Percentiles rank a stretch among this genome's conserved stretches.
These are phyloP conservation scores for Parsonsia alboflavescens DNA, from an alignment of 257 asterid species.

Conservation along the genomic window DNA sequence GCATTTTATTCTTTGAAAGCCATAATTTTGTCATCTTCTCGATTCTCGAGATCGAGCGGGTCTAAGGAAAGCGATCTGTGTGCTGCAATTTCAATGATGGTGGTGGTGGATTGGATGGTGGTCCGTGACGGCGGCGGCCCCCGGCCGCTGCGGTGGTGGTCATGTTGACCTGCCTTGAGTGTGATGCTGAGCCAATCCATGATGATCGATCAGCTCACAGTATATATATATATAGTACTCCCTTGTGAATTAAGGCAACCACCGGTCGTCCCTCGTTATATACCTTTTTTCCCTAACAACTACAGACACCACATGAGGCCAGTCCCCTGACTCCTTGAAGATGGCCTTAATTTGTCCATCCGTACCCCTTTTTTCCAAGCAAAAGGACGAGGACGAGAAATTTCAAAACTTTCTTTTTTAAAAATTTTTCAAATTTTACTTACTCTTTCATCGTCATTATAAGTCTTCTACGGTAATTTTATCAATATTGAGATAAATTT, in stretches of 20 bases:
- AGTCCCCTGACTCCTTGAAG: background rate
- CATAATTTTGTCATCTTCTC: background rate
- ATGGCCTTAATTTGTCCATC: background rate
- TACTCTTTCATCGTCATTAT: too few relatives aligned
- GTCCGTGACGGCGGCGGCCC: too few relatives aligned
- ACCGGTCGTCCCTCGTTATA: background rate
- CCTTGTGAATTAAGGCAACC: background rate
- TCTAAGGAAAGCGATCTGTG: background rate
- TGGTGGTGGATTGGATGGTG: background rate
- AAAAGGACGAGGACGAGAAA: background rate
- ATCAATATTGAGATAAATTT: too few relatives aligned
- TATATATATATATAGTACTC: too few relatives aligned
- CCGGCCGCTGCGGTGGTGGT: background rate
- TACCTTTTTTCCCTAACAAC: background rate
- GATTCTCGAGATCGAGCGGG: background rate
- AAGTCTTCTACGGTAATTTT: too few relatives aligned
- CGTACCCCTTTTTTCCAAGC: background rate
- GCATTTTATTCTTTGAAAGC: background rate
- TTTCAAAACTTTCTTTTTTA: background rate
- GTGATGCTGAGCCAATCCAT: conserved; percentile 21
- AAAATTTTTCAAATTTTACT: too few relatives aligned
- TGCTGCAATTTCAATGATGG: background rate
- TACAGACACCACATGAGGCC: conserved; percentile 22
- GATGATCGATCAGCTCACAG: background rate
- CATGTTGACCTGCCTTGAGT: conserved; percentile 5